Evolutionary conservation across 345 rosid species (phyloP).

Genomic region (Populus nigra): DNA sequence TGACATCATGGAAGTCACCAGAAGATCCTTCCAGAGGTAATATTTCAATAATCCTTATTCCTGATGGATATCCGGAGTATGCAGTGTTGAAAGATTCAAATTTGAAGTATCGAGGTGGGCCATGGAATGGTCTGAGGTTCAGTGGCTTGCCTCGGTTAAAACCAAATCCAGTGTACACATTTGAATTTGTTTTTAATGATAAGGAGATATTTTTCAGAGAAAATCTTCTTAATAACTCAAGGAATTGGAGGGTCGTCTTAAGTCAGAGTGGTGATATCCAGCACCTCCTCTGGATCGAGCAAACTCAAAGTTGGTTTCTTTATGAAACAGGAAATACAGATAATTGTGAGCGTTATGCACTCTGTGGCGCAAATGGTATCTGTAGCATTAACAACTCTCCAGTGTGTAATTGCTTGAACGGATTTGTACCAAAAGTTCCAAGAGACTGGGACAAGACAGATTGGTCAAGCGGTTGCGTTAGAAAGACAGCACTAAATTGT

Average conservation of each 20-base stretch:
- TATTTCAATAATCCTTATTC: not conserved
- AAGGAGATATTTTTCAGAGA: not conserved
- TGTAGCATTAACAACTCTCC: too few species aligned
- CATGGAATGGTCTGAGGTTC: constrained; percentile 34
- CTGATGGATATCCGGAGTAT: constrained; percentile 28
- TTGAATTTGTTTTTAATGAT: not conserved
- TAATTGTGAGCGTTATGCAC: too few species aligned
- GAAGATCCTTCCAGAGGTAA: constrained; percentile 37
- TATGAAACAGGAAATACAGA: too few species aligned
- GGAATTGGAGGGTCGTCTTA: not conserved
- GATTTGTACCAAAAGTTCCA: not conserved
- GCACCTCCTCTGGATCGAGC: not conserved
- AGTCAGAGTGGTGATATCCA: not conserved
- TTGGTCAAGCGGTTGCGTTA: not conserved
- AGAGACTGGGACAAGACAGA: not conserved
- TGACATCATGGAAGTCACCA: constrained; percentile 41
- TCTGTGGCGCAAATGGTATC: too few species aligned
- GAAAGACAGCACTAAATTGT: not conserved
- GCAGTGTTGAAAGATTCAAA: constrained; percentile 10
- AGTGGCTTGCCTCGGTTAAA: constrained; percentile 1
- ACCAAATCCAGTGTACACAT: not conserved
- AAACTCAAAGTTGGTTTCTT: not conserved
- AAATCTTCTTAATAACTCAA: not conserved
- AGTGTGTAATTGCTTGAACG: not conserved
- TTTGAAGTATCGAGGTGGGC: constrained; percentile 21